phyloP scores from a whole-genome alignment of 192 early-diverging fungal species.

The Jimgerdemannia lactiflua region DNA sequence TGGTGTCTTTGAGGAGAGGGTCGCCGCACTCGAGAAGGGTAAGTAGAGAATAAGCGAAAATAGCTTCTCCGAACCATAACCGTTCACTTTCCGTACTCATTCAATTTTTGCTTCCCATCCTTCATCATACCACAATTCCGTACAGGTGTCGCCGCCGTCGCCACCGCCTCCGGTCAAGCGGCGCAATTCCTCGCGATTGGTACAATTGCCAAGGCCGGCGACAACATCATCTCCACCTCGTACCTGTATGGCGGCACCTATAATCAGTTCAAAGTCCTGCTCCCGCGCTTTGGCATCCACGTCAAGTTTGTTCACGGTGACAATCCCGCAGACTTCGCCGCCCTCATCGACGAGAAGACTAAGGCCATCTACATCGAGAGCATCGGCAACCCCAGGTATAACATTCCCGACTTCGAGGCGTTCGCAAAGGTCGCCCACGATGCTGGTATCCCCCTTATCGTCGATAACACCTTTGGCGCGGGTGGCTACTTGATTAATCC shows the following conservation, averaged over 20 bases:
- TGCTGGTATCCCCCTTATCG: slow-evolving; percentile 85
- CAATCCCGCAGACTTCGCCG: slow-evolving; percentile 67
- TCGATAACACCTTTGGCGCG: slow-evolving; percentile 97
- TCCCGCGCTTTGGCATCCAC: slow-evolving; percentile 82
- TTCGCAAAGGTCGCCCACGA: slow-evolving; percentile 80
- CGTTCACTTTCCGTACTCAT: too few species aligned
- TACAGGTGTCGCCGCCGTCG: slow-evolving; percentile 14
- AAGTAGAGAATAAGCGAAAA: too few species aligned
- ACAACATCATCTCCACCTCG: slow-evolving; percentile 85
- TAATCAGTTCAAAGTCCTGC: slow-evolving; percentile 83
- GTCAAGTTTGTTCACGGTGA: slow-evolving; percentile 77
- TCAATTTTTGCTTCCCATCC: slow-evolving; percentile 66
- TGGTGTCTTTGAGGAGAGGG: slow-evolving; percentile 88
- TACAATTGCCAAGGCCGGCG: slow-evolving; percentile 74
- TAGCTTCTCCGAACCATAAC: too few species aligned
- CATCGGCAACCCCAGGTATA: slow-evolving; percentile 90
- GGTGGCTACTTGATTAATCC: slow-evolving; percentile 83
- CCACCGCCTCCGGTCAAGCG: slow-evolving; percentile 76
- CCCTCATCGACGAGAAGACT: slow-evolving; percentile 85
- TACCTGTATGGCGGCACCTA: slow-evolving; percentile 76
- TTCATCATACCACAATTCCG: slow-evolving; percentile 32
- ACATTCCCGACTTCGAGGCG: slow-evolving; percentile 82
- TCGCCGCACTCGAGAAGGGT: slow-evolving; percentile 92
- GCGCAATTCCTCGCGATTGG: slow-evolving; percentile 84
- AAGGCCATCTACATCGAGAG: slow-evolving; percentile 91